Conservation (phyloP, 805 yeast species). For the Candida ortonii region DNA sequence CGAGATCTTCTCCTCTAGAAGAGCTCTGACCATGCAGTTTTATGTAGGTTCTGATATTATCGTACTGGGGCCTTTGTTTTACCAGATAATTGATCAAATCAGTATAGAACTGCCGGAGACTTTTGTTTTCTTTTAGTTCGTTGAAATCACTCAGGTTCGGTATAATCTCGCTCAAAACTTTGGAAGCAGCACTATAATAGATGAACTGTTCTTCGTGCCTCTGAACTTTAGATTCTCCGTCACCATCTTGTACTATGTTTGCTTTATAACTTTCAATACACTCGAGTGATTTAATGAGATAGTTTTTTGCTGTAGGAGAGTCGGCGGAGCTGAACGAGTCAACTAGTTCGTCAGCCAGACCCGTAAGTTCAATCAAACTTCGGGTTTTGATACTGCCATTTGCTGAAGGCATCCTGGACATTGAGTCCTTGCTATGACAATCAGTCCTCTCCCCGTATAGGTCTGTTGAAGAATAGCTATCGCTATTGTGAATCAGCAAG, state of each 20-base stretch:
- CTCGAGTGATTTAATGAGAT: constrained; percentile 27
- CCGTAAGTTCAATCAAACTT: constrained; percentile 14
- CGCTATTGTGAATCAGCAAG: no score
- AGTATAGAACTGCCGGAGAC: constrained; percentile 18
- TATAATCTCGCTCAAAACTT: constrained; percentile 25
- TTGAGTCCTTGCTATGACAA: no score
- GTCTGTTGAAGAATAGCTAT: no score
- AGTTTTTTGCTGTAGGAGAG: constrained; percentile 14
- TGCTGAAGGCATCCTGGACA: constrained; percentile 14
- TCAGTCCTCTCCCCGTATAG: no score
- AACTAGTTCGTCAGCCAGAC: constrained; percentile 18
- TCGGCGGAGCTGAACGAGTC: constrained; percentile 9
- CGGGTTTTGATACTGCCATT: constrained; percentile 6
- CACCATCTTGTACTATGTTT: constrained; percentile 5
- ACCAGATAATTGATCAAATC: constrained; percentile 20
- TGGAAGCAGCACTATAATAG: constrained; percentile 28
- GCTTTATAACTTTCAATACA: constrained; percentile 25
- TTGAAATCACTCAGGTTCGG: constrained; percentile 22
- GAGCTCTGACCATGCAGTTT: constrained; percentile 2
- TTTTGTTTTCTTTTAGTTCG: constrained; percentile 7
- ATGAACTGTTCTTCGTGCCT: constrained; percentile 26
- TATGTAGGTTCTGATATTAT: constrained; percentile 11
- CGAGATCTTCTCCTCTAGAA: constrained; percentile 8
- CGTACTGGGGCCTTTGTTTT: constrained; percentile 18
- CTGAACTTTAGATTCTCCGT: constrained; percentile 4